Conservation (phyloP, 176 grass and related monocot species). For the Phoenix roebelenii region DNA sequence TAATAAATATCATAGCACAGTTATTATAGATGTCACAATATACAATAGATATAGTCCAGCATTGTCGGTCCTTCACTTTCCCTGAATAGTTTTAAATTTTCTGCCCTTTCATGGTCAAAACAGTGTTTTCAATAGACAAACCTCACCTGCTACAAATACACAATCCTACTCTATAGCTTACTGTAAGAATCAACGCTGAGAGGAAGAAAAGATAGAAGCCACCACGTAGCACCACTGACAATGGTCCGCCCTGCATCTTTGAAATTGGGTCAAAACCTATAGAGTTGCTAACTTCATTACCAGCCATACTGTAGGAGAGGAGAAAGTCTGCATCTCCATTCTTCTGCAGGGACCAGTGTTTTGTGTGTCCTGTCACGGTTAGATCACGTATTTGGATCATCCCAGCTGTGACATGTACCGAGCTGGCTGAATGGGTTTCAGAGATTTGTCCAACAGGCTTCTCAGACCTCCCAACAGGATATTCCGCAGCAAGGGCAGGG, state of each 20-base stretch:
- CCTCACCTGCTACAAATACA: constrained; percentile 58
- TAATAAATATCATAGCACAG: no score
- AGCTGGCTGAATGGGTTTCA: constrained; percentile 17
- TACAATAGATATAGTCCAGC: no score
- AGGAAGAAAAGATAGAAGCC: constrained; percentile 77
- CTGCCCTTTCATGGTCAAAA: no score
- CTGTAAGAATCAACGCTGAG: constrained; percentile 50
- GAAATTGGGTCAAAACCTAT: constrained; percentile 33
- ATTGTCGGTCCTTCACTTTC: no score
- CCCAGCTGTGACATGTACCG: constrained; percentile 47
- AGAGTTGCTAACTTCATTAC: background rate
- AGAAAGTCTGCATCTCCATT: constrained; percentile 36
- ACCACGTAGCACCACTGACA: constrained; percentile 45
- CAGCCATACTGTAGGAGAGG: constrained; percentile 12
- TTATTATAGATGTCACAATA: no score
- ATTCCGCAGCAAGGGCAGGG: constrained; percentile 73
- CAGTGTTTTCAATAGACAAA: no score
- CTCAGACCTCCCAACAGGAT: constrained; percentile 16
- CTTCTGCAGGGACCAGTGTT: constrained; percentile 36
- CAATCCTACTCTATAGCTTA: constrained; percentile 62
- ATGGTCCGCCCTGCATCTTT: constrained; percentile 34
- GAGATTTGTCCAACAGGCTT: constrained; percentile 42
- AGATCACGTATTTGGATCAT: constrained; percentile 46
- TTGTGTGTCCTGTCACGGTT: constrained; percentile 18
- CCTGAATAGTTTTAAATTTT: no score